Evolutionary conservation across 2,329 filamentous ascomycete genomes (phyloP).

Genomic region (Fusarium sp.): DNA sequence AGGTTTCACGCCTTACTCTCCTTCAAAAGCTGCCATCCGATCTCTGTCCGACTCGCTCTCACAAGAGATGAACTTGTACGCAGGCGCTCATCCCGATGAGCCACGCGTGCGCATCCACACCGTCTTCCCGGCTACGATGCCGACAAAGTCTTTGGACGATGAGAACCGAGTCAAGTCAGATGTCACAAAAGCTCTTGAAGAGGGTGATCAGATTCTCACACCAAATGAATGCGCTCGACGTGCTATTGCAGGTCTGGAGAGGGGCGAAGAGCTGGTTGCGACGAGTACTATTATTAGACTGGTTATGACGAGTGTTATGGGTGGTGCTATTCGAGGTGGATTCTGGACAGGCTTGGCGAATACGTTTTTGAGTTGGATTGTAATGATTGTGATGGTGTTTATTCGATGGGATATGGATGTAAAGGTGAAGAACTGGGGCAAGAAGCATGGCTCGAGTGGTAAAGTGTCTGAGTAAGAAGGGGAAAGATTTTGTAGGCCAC

Average conservation of each 20-base stretch:
- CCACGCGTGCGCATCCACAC: slow-evolving; percentile 31
- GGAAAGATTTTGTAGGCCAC: too few relatives aligned
- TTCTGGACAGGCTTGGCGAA: slow-evolving; percentile 24
- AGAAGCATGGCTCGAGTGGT: slow-evolving; percentile 24
- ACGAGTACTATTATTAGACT: slow-evolving; percentile 38
- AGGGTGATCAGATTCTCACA: slow-evolving; percentile 33
- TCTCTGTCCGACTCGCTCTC: slow-evolving; percentile 36
- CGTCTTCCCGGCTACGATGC: slow-evolving; percentile 37
- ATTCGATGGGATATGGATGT: slow-evolving; percentile 40
- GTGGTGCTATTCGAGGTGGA: slow-evolving; percentile 31
- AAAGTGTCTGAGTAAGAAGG: not conserved
- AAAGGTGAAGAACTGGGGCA: slow-evolving; percentile 35
- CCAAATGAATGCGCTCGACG: slow-evolving; percentile 30
- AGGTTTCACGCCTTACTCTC: slow-evolving; percentile 33
- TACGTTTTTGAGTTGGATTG: slow-evolving; percentile 32
- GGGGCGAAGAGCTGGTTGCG: slow-evolving; percentile 28
- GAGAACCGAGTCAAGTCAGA: slow-evolving; percentile 37
- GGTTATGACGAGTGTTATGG: slow-evolving; percentile 40
- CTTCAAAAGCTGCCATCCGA: slow-evolving; percentile 35
- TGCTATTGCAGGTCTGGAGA: slow-evolving; percentile 30
- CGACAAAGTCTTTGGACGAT: slow-evolving; percentile 33
- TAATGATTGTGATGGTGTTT: slow-evolving; percentile 40
- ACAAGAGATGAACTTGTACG: slow-evolving; percentile 39
- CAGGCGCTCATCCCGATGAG: slow-evolving; percentile 24
- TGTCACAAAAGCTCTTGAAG: slow-evolving; percentile 34